These are phyloP conservation scores for Jacaranda mimosifolia DNA, from an alignment of 257 asterid genomes.

Conservation along the genomic window DNA sequence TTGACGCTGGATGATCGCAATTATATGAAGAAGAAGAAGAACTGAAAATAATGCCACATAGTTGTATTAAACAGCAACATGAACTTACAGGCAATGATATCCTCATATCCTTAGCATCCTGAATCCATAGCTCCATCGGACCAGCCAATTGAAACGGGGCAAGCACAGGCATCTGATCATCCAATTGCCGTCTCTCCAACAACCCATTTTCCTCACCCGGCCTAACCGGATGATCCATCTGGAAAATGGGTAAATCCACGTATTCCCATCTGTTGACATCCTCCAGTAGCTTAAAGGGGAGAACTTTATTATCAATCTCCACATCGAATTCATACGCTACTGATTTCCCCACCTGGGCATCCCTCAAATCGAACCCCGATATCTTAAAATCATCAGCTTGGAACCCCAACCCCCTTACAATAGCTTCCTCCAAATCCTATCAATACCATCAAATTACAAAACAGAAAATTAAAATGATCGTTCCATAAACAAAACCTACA, in stretches of 20 bases:
- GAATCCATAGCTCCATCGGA: conserved; percentile 98
- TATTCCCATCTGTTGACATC: conserved; percentile 92
- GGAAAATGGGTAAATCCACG: conserved; percentile 89
- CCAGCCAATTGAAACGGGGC: conserved; percentile 97
- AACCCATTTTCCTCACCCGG: conserved; percentile 59
- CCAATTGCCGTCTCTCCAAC: conserved; percentile 54
- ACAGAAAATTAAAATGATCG: neutral
- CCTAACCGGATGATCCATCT: conserved; percentile 45
- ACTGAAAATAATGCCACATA: no score
- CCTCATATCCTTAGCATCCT: conserved; percentile 92
- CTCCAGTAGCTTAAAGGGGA: conserved; percentile 90
- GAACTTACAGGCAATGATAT: conserved; percentile 89
- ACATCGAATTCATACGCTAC: conserved; percentile 91
- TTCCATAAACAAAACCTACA: neutral
- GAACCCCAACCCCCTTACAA: conserved; percentile 90
- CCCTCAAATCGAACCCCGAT: conserved; percentile 88
- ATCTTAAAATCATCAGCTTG: conserved; percentile 77
- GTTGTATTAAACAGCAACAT: neutral
- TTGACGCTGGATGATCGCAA: no score
- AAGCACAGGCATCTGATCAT: conserved; percentile 70
- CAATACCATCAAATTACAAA: neutral
- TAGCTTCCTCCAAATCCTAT: conserved; percentile 89
- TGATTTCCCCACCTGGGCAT: conserved; percentile 81
- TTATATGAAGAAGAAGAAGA: no score
- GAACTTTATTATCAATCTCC: conserved; percentile 79